Conservation (phyloP, 805 yeast species). For the Dipodascus albidus region DNA sequence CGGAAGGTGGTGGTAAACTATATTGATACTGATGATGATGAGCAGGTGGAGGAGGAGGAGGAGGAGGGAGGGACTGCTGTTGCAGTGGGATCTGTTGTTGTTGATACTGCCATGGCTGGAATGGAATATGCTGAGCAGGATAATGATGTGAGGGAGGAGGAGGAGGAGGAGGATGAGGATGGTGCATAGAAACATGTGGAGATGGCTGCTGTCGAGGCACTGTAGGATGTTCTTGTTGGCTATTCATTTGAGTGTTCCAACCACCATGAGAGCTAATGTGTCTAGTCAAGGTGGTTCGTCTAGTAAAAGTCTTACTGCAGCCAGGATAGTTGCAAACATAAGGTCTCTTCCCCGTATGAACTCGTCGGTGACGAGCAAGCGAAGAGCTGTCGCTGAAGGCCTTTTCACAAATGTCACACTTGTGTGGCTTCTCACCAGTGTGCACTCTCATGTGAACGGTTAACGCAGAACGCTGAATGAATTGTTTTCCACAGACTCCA, state of each 20-base stretch:
- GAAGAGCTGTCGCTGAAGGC: conserved; percentile 28
- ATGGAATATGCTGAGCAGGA: background rate
- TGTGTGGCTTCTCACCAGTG: conserved; percentile 69
- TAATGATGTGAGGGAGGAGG: background rate
- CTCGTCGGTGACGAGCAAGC: conserved; percentile 71
- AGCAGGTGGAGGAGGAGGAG: background rate
- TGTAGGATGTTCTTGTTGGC: background rate
- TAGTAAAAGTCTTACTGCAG: conserved; percentile 55
- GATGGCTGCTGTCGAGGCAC: background rate
- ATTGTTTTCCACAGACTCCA: conserved; percentile 55
- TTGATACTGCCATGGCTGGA: conserved; percentile 1
- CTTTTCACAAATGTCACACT: conserved; percentile 32
- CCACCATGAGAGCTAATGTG: conserved; percentile 48
- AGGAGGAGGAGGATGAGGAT: background rate
- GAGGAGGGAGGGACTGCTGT: background rate
- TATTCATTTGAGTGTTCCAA: background rate
- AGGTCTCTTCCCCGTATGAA: conserved; percentile 75
- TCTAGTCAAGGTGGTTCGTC: conserved; percentile 66
- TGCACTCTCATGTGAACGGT: conserved; percentile 74
- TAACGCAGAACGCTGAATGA: conserved; percentile 73
- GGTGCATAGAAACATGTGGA: background rate
- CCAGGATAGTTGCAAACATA: conserved; percentile 62
- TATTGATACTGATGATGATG: conserved; percentile 1
- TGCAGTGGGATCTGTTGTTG: conserved; percentile 1
- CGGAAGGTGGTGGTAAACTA: background rate